Evolutionary conservation across 78 protist genomes (phyloP), one percentile per base, ranked within the genome.

Genomic region (Planoprotostelium fungivorum): DNA sequence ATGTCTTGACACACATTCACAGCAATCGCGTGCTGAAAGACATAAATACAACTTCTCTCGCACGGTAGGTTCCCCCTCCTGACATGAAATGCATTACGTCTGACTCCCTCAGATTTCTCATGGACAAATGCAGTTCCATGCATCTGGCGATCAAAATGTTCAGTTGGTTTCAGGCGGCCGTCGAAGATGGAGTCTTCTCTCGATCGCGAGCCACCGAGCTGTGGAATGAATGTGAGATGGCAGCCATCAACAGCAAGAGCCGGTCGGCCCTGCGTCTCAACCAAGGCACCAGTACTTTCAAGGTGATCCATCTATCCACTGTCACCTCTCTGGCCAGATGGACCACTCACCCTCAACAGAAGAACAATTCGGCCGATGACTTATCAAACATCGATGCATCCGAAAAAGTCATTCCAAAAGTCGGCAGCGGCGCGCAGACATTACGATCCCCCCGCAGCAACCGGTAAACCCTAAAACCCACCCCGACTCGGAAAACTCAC

Each of bases 101-200:
- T 51, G 31, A 51, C 16, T 51, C 73, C 73, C 73, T 51, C 73
- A 51, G 73, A 16, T 51, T 51, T 51, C 16, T 51, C 5, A 51
- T 51, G 73, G 73, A 51, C 73, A 51, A 51, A 51, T 51, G 73
- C 73, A 51, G 73, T 51, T 51, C 73, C 73, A 51, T 51, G 73
- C 73, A 51, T 51, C 16, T 51, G 73, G 73, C 73, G 73, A 51
- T 51, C 16, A 51, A 51, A 16, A 51, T 51, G 73, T 51, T 51
- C 73, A 25, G 31, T 51, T 51, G 73, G 73, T 51, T 51, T 51
- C 73, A 51, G 16, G 73, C 31, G 31, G 73, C 73, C 5, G 73
- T 51, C 5, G 73, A 51, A 51, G 73, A 51, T 51, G 73, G 73
- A 25, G 73, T 51, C 5, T 51, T 51, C 73, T 51, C 73, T 5